Evolutionary conservation across 1,139 yeast genomes (phyloP).

Genomic region (Magnusiomyces suaveolens): DNA sequence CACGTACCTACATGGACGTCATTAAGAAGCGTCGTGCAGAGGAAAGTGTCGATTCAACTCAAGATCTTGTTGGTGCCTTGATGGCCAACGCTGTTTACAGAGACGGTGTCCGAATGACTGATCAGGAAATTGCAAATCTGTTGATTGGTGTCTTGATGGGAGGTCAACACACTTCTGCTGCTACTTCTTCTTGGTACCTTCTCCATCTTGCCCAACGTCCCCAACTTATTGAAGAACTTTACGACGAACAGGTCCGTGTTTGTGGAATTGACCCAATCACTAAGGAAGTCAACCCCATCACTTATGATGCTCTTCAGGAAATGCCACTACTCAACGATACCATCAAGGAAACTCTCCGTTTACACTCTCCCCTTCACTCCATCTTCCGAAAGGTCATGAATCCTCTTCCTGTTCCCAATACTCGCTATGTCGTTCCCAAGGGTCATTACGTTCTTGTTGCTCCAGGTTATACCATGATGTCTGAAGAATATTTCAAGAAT

Average conservation of each 20-base stretch:
- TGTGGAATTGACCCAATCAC: constrained; percentile 42
- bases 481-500: constrained; percentile 63
- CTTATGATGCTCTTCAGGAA: constrained; percentile 73
- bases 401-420: constrained; percentile 69
- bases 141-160: constrained; percentile 97
- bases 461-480: constrained; percentile 83
- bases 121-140: constrained; percentile 86
- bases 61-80: constrained; percentile 84
- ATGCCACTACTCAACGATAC: constrained; percentile 73
- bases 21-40: constrained; percentile 59
- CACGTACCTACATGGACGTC: constrained; percentile 68
- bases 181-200: constrained; percentile 92
- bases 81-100: constrained; percentile 77
- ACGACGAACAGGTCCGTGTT: constrained; percentile 58
- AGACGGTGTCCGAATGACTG: constrained; percentile 91
- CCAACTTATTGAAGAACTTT: constrained; percentile 70
- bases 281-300: constrained; percentile 36
- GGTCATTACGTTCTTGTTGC: constrained; percentile 87
- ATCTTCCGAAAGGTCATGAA: constrained; percentile 83
- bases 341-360: constrained; percentile 85
- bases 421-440: constrained; percentile 72
- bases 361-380: constrained; percentile 95
- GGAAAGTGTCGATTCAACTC: constrained; percentile 63
- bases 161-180: constrained; percentile 96
- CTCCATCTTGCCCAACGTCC: constrained; percentile 84